Base-by-base conservation (phyloP, 768 basidiomycete species). In the Suillus subaureus region DNA sequence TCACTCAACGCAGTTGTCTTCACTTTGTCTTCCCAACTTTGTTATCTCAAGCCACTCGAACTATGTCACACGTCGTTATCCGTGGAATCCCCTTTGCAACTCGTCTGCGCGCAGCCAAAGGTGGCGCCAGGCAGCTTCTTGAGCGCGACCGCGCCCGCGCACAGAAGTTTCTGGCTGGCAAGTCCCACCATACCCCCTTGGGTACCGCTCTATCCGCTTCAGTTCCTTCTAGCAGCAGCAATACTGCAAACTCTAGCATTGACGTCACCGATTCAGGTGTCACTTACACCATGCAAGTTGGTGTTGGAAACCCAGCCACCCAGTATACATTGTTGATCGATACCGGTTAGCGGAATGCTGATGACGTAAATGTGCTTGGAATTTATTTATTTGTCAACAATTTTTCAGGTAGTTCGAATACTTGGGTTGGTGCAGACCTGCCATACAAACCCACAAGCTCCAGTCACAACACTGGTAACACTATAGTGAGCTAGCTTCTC, bases 231-330 rank as follows among this genome's bases (percentile, higher is more conserved):
- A 68, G 60, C 18, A 54, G 62, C 31, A 70, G 68, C 57, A 68
- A 69, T 7, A 65, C 70, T 5, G 39, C 64, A 35, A 54, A 43
- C 43, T 35, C 63, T n/a, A 81, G 81, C 37, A 80, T 87, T 65
- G 82, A 86, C 67, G 85, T 61, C 55, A 87, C 84, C 49, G 85
- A 88, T 72, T 78, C 87, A 65, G 78, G 75, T 63, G 83, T 87
- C n/a, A 84, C 82, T 28, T 87, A 87, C 73, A 83, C 82, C 16
- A 76, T 81, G 66, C 70, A 78, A 26, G 81, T 86, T 42, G 81
- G 80, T 60, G 79, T 88, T 26, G 85, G 85, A 11, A 76, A 69
- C 63, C 84, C 85, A 9, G 72, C 85, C 4, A 81, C 81, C 15
- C 66, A 77, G 47, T 86, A 79, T 70, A 83, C 77, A 2, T 80